Evolutionary conservation across 2,329 filamentous ascomycete species (phyloP).

Genomic region (Didymellaceae sp.): DNA sequence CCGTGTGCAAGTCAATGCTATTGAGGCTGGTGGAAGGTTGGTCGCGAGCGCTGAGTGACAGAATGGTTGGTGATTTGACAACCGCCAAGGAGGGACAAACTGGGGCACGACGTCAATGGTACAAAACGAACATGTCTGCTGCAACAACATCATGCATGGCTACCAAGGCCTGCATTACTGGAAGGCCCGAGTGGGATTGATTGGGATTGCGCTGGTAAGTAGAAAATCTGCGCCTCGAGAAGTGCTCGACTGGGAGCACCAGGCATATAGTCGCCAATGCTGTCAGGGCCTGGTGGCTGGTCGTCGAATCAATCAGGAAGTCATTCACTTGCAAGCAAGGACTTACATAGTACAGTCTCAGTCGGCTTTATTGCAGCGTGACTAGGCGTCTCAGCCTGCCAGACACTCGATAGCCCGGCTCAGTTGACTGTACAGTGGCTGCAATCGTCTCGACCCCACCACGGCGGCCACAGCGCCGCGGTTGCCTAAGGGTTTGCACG

Average conservation of each 20-base stretch:
- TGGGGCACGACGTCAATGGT: slow-evolving; percentile 14
- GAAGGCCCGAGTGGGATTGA: not conserved
- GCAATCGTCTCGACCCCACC: slow-evolving; percentile 1
- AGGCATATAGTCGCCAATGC: not conserved
- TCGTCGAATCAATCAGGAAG: not conserved
- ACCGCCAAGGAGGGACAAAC: slow-evolving; percentile 1
- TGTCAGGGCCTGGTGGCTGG: slow-evolving; percentile 2
- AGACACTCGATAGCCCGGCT: not conserved
- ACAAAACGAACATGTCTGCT: slow-evolving; percentile 4
- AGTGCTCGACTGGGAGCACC: not conserved
- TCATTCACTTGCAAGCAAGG: not conserved
- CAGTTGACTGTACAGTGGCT: not conserved
- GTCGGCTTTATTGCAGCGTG: not conserved
- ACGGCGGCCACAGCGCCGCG: slow-evolving; percentile 1
- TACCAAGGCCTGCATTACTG: slow-evolving; percentile 8
- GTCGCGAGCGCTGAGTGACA: not conserved
- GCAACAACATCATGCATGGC: slow-evolving; percentile 7
- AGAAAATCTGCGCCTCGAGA: not conserved
- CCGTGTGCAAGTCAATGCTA: not conserved
- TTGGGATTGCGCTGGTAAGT: slow-evolving; percentile 6
- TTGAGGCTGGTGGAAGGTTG: slow-evolving; percentile 3
- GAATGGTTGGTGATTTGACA: slow-evolving; percentile 10
- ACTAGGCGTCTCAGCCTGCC: not conserved
- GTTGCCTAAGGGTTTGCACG: slow-evolving; percentile 8
- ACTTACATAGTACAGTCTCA: not conserved